Conservation (phyloP, 148 eudicot genomes). For the Persicaria maculosa region DNA sequence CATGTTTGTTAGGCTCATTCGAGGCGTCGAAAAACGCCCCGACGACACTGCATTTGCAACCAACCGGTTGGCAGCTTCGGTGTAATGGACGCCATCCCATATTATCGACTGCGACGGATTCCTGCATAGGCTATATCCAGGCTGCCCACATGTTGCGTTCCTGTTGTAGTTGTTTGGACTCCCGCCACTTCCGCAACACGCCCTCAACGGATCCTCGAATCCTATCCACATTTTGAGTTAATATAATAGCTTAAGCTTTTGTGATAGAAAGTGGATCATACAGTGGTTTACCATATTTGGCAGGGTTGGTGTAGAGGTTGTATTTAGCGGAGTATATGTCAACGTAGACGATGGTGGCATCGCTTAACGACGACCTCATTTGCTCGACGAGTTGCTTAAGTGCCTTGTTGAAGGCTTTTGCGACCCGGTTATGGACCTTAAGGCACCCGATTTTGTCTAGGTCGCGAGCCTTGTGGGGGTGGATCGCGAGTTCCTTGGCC, state of each 20-base stretch:
- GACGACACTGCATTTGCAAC: conserved; percentile 22
- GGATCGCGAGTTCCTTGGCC: conserved; percentile 35
- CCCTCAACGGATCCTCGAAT: conserved; percentile 32
- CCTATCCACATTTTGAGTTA: conserved; percentile 2
- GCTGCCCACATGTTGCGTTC: conserved; percentile 43
- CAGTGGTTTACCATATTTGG: conserved; percentile 25
- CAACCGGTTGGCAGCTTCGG: conserved; percentile 41
- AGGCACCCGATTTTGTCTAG: conserved; percentile 29
- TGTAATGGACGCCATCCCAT: conserved; percentile 52
- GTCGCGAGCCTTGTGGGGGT: conserved; percentile 26
- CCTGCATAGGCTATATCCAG: conserved; percentile 31
- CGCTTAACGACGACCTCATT: conserved; percentile 21
- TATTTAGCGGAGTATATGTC: conserved; percentile 33
- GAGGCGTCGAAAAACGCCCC: conserved; percentile 23
- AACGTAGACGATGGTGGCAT: conserved; percentile 31
- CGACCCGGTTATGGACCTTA: conserved; percentile 27
- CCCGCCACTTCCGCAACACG: conserved; percentile 44
- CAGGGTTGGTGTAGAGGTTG: conserved; percentile 25
- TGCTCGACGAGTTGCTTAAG: conserved; percentile 19
- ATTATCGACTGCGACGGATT: conserved; percentile 30
- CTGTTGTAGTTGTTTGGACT: conserved; percentile 30
- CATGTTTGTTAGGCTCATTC: not conserved
- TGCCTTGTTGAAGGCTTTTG: conserved; percentile 32
- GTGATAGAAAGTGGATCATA: not conserved
- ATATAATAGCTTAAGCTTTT: not conserved